Base-by-base conservation (phyloP, 345 rosid genomes). In the Theobroma cacao region DNA sequence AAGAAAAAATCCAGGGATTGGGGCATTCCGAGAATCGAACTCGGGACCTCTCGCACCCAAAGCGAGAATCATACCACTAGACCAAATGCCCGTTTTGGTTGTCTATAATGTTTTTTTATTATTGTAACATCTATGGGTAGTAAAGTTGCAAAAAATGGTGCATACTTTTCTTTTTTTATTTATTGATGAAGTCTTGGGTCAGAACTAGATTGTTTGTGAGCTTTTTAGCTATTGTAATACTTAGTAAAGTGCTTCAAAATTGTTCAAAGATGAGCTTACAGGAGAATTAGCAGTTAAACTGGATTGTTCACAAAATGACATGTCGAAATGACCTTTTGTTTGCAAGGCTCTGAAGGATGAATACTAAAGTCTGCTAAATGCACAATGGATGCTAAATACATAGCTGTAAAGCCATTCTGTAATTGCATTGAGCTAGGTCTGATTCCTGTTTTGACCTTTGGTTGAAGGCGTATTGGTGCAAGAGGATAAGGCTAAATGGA, bases 41-140 rank as follows among this genome's bases (percentile, higher is more conserved):
- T 89, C 91, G 88, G 89, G 98, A 88, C 91, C 92, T 90, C 91
- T 90, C 88, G 89, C 89, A 90, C 92, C 92, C 92, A 86, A 92
- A 92, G 94, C 91, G 87, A 91, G 93, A 87, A 90, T 91, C 89
- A 85, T 90, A 80, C 91, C 93, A 87, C 91, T 87, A 89, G 89
- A 91, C 90, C 91, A 89, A 93, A 93, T 82, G 91, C 74, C 24
- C 58, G 5, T 36, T 36, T 36, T 36, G 2, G 38, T 36, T 5
- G n/a, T n/a, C n/a, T n/a, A n/a, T n/a, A n/a, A n/a, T n/a, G n/a
- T n/a, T n/a, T n/a, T n/a, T n/a, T n/a, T n/a, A n/a, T n/a, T n/a
- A n/a, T n/a, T n/a, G n/a, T 62, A 64, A 5, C 40, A 30, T 62
- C 40, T 62, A 62, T 62, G 31, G 40, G 22, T 62, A 33, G 40